Base-by-base conservation (phyloP, 768 basidiomycete species). In the Collybia mongolica region DNA sequence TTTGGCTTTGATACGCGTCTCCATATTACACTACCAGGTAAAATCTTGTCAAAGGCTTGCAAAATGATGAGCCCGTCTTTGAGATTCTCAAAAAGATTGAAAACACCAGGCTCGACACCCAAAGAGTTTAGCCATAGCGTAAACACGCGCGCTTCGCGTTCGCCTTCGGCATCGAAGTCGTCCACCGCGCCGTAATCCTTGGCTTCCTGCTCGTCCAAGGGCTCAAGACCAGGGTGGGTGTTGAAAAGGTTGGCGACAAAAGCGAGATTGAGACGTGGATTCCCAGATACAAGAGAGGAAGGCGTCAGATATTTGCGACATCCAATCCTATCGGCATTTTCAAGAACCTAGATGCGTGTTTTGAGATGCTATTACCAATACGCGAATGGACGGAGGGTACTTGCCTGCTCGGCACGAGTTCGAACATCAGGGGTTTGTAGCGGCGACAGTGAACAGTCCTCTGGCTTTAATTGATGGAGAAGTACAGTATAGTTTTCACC, bases 241-340 rank as follows among this genome's bases (percentile, higher is more conserved):
- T 99, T 99, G 82, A 99, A 99, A 47, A 99, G 80, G 70, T 98
- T 96, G 36, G 97, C 97, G 52, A 98, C 96, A 65, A 98, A 99
- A 12, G 93, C 93, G 48, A 99, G 88, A 70, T 99, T 99, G 39
- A 99, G 82, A 58, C 95, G 93, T 8, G 94, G 95, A 66, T 99
- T 99, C 17, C 97, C 97, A 2, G 93, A 74, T 23, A 98, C 81
- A 51, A 99, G 84, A 6, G 97, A 90, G 1, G 90, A 86, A 0
- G 91, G 84, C 0, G 96, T 95, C 18, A 99, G 80, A 74, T 95
- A 99, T 65, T 97, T 96, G 59, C 96, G 80, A 72, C 97, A 99
- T 28, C 90, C 91, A 57, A 99, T 98, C 48, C 74, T 76, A 48
- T 87, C 96, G 11, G 97, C 97, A 61, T 97, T 97, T 73, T 93